Base-by-base conservation (phyloP, 306 rosid genomes). In the Oemleria cerasiformis region DNA sequence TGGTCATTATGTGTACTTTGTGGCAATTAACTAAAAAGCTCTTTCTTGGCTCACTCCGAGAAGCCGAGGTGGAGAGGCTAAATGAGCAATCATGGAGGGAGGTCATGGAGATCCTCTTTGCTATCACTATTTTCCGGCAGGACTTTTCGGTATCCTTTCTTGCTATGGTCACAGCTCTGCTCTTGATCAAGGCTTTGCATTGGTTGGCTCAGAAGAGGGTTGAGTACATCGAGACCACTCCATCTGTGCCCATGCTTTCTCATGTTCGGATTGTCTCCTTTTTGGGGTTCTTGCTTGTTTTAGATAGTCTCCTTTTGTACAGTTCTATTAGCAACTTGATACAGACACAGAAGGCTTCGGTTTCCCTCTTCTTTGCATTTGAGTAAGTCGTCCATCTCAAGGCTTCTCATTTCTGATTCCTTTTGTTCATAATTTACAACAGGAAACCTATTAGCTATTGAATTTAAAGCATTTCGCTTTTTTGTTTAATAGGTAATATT, bases 191-290 rank as follows among this genome's bases (percentile, higher is more conserved):
- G 87, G 96, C 97, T 55, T 72, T 95, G 84, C 99, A 91, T 80
- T 95, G 99, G 99, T 80, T 95, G 85, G 99, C 92, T 68, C 99
- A 95, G 77, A 95, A 95, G 84, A 88, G 99, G 75, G 97, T 95
- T 5, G 99, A 95, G 84, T 95, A 95, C 80, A 89, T 95, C 9
- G 99, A 95, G 84, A 95, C 99, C 65, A 91, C 99, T 76, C 99
- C 99, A 21, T 68, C 99, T 0, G 96, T 91, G 16, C 83, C 99
- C 43, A 79, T 53, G 57, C 44, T 89, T 71, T 89, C 97, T 58
- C 99, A 95, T 72, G 53, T 95, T 61, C 88, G 99, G 75, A 95
- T 95, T 54, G 97, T 95, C 42, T 91, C 97, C 72, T 95, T 95
- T 78, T 86, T 95, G 84, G 96, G 91, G 9, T 91, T 95, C 82